phyloP scores from a whole-genome alignment of 1,284 basidiomycete genomes.

The Moesziomyces antarcticus region DNA sequence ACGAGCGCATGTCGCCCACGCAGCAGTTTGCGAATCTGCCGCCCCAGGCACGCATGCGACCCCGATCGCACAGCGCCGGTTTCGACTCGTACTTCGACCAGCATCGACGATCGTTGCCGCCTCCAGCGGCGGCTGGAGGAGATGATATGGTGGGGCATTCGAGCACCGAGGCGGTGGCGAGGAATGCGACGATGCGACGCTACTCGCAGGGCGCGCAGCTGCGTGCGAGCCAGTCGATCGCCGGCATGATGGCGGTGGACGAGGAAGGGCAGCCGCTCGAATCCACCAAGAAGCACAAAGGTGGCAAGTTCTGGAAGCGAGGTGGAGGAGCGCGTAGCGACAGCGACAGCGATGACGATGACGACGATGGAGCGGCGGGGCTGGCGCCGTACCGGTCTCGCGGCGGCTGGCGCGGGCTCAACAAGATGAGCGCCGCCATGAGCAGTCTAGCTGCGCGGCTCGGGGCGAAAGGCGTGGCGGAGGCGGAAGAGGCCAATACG shows the following conservation, averaged over 20 bases:
- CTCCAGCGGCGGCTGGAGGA: conserved; percentile 1
- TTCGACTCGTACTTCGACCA: conserved; percentile 37
- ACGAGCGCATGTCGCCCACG: conserved; percentile 28
- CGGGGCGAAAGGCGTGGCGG: conserved; percentile 15
- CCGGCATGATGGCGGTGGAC: conserved; percentile 49
- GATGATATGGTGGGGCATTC: conserved; percentile 25
- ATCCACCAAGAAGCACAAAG: conserved; percentile 20
- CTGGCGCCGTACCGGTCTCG: conserved; percentile 21
- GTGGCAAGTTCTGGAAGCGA: conserved; percentile 44
- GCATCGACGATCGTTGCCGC: conserved; percentile 18
- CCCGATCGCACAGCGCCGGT: conserved; percentile 21
- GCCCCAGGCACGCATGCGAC: conserved; percentile 26
- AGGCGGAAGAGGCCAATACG: conserved; percentile 21
- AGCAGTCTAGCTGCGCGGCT: conserved; percentile 25
- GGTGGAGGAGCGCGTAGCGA: conserved; percentile 23
- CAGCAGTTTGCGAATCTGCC: conserved; percentile 21
- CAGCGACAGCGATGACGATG: conserved; percentile 35
- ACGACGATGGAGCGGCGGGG: conserved; percentile 15
- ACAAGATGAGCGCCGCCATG: conserved; percentile 56
- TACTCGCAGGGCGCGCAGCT: conserved; percentile 40
- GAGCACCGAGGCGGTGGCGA: conserved; percentile 41
- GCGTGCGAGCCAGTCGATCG: conserved; percentile 38
- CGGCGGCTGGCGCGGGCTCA: conserved; percentile 53
- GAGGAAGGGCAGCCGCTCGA: conserved; percentile 40
- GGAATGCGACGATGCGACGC: conserved; percentile 29